phyloP scores from a whole-genome alignment of 805 yeast species.

The Hyphopichia homilentoma region DNA sequence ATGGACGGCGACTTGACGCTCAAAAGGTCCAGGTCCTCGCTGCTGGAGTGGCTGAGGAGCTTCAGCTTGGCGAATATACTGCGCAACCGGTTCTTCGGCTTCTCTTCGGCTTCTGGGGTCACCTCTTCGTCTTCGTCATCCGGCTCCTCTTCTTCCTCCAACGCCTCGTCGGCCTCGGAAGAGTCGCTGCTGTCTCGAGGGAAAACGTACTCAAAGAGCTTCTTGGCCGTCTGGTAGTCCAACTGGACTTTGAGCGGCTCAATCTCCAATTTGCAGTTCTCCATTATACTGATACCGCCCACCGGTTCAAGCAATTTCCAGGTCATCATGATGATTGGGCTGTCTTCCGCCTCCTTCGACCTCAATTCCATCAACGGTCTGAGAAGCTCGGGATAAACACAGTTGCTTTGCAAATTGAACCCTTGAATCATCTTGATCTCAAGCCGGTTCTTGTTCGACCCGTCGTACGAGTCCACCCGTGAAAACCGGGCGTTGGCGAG shows the following conservation, averaged over 20 bases:
- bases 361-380: constrained; percentile 40
- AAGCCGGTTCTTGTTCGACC: constrained; percentile 61
- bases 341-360: constrained; percentile 10
- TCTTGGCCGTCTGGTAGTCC: constrained; percentile 66
- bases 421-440: constrained; percentile 64
- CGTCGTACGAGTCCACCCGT: constrained; percentile 60
- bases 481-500: constrained; percentile 58
- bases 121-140: constrained; percentile 7
- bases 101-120: constrained; percentile 8
- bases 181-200: constrained; percentile 42
- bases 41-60: background rate
- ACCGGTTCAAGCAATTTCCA: constrained; percentile 87
- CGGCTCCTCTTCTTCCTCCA: constrained; percentile 6
- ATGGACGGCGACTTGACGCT: background rate
- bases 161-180: constrained; percentile 8
- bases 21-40: background rate
- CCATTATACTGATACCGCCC: constrained; percentile 86
- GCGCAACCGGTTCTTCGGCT: constrained; percentile 4
- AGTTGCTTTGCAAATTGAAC: constrained; percentile 54
- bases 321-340: constrained; percentile 26
- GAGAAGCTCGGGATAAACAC: constrained; percentile 68
- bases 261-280: constrained; percentile 54
- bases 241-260: constrained; percentile 69
- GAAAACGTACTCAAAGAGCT: constrained; percentile 64
- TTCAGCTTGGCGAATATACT: background rate